These are phyloP conservation scores for Trichoderma sp. DNA, from an alignment of 2,329 filamentous ascomycete species.

Conservation along the genomic window DNA sequence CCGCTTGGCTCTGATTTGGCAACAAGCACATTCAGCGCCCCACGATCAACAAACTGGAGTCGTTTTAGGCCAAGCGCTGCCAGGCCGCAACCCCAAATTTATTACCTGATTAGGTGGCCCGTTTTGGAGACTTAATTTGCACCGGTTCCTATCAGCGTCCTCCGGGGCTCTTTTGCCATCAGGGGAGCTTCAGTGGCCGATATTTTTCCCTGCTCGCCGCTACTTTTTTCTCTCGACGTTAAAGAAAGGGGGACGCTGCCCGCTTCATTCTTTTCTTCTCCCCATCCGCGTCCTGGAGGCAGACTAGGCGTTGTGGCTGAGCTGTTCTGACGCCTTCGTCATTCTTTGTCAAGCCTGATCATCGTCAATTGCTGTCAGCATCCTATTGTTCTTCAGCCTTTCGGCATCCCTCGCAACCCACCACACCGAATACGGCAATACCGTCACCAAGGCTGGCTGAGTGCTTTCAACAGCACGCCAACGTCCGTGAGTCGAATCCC, in stretches of 20 bases:
- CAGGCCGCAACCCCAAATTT: constrained; percentile 2
- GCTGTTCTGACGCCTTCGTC: background rate
- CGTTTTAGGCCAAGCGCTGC: constrained; percentile 3
- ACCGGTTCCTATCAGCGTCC: constrained; percentile 2
- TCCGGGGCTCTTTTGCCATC: constrained; percentile 3
- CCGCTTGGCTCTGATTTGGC: constrained; percentile 5
- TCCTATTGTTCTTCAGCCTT: constrained; percentile 12
- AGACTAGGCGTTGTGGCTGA: constrained; percentile 1
- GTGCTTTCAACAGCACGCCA: background rate
- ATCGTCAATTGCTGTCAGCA: constrained; percentile 18
- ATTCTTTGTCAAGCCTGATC: background rate
- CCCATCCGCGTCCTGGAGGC: background rate
- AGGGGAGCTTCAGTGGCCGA: constrained; percentile 17
- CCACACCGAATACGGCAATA: constrained; percentile 10
- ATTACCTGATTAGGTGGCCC: constrained; percentile 13
- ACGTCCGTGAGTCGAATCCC: constrained; percentile 1
- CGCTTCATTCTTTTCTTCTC: constrained; percentile 1
- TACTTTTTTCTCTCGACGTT: constrained; percentile 3
- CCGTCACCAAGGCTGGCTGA: background rate
- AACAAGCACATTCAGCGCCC: background rate
- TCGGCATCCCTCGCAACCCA: constrained; percentile 3
- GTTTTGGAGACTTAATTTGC: background rate
- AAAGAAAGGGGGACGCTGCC: background rate
- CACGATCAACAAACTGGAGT: background rate
- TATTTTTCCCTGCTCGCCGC: constrained; percentile 17